Percentiles rank a stretch among this genome's conserved stretches.
These are phyloP conservation scores for Eurotiales sp. DNA, from an alignment of 2,329 filamentous ascomycete species.

Conservation along the genomic window DNA sequence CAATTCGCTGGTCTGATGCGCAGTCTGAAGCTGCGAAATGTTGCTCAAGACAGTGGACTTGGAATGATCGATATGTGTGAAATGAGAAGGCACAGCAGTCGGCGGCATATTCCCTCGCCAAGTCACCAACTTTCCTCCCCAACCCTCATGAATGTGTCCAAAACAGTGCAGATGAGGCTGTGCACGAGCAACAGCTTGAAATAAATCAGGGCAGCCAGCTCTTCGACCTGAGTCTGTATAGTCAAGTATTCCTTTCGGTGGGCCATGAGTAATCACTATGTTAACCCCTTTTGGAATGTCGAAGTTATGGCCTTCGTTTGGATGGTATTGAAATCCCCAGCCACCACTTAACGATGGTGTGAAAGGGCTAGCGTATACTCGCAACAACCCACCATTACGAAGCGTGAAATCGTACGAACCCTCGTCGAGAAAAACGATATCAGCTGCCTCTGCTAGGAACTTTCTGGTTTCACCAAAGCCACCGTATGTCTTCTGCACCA, in stretches of 20 bases:
- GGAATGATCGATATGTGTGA: conserved; percentile 45
- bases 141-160: conserved; percentile 48
- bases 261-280: conserved; percentile 55
- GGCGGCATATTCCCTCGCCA: conserved; percentile 44
- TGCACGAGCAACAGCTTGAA: conserved; percentile 27
- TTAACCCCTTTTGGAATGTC: conserved; percentile 35
- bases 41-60: conserved; percentile 26
- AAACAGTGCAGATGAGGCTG: conserved; percentile 39
- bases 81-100: conserved; percentile 36
- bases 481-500: conserved; percentile 39
- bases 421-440: conserved; percentile 50
- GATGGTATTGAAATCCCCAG: conserved; percentile 49
- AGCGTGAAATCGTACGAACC: conserved; percentile 49
- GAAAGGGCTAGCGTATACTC: conserved; percentile 52
- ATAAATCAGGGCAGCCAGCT: conserved; percentile 31
- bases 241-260: conserved; percentile 52
- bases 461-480: conserved; percentile 32
- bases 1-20: conserved; percentile 24
- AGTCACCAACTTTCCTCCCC: conserved; percentile 53
- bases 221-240: conserved; percentile 26
- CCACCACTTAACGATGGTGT: conserved; percentile 47
- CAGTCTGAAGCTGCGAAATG: conserved; percentile 23
- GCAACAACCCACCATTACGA: conserved; percentile 48
- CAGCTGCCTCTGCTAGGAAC: conserved; percentile 39
- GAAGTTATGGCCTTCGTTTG: conserved; percentile 35